Conservation (phyloP, 2,329 filamentous ascomycete genomes). For the Colletotrichum simmondsii region DNA sequence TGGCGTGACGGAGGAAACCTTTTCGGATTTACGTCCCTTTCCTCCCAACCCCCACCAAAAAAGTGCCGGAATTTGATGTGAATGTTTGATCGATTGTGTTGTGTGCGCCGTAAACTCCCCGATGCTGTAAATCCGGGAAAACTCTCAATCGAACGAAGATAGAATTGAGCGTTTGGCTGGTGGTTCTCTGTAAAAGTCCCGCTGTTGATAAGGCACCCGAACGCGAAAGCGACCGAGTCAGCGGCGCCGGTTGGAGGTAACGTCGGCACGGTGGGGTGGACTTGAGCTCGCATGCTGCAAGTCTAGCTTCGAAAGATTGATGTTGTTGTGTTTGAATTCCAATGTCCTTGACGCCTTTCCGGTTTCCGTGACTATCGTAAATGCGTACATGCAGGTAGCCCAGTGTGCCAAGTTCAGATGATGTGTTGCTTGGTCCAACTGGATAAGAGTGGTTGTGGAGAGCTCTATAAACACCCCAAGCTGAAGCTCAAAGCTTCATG, state of each 20-base stretch:
- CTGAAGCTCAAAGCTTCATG: neutral
- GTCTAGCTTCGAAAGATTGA: neutral
- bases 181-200: too few relatives aligned
- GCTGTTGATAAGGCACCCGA: neutral
- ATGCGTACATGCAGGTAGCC: neutral
- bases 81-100: neutral
- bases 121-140: neutral
- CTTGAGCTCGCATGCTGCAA: neutral
- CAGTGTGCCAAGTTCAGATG: neutral
- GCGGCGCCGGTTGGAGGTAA: neutral
- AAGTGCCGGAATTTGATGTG: neutral
- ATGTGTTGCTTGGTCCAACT: neutral
- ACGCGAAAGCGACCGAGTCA: neutral
- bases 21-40: neutral
- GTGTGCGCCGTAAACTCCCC: constrained; percentile 8
- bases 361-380: constrained; percentile 4
- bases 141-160: neutral
- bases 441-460: neutral
- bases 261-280: neutral
- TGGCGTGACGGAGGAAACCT: constrained; percentile 12
- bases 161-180: neutral
- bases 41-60: neutral
- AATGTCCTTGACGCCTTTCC: neutral
- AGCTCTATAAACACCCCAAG: neutral
- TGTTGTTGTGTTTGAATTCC: neutral